A percentile compares a stretch with the other conserved stretches of the same genome.
These are phyloP conservation scores for Myxozyma vanderwaltii DNA, from an alignment of 805 yeast species.

Conservation along the genomic window DNA sequence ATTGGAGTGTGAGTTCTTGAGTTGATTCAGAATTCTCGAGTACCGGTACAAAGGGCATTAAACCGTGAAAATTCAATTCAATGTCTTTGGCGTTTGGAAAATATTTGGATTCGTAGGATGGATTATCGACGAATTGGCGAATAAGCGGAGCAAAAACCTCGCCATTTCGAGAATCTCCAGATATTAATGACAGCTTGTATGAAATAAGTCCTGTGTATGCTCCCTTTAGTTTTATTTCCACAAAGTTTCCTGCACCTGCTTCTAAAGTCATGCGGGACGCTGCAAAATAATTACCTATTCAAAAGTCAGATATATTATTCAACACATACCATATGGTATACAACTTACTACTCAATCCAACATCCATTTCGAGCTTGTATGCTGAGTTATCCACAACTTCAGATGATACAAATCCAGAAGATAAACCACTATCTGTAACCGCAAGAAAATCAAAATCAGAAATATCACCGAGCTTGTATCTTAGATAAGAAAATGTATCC, in stretches of 20 bases:
- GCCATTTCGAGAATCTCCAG: conserved; percentile 10
- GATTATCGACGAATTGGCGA: conserved; percentile 65
- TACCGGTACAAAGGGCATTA: conserved; percentile 67
- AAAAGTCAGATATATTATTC: no score
- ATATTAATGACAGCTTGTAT: conserved; percentile 45
- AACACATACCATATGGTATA: no score
- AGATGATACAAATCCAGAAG: conserved; percentile 38
- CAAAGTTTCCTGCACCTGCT: conserved; percentile 48
- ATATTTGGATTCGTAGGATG: conserved; percentile 77
- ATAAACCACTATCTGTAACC: conserved; percentile 46
- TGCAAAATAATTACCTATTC: conserved; percentile 34
- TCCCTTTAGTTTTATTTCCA: conserved; percentile 53
- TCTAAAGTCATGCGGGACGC: conserved; percentile 45
- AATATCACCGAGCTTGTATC: conserved; percentile 47
- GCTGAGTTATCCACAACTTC: conserved; percentile 32
- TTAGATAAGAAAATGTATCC: conserved; percentile 54
- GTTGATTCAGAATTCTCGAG: conserved; percentile 3
- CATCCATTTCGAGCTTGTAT: not conserved
- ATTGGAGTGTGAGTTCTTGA: conserved; percentile 37
- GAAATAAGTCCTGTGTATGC: conserved; percentile 65
- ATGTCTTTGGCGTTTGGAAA: conserved; percentile 52
- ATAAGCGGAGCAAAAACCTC: conserved; percentile 59
- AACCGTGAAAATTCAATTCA: conserved; percentile 56
- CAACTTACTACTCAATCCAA: not conserved
- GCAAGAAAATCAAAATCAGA: conserved; percentile 54